phyloP scores from a whole-genome alignment of 2,329 filamentous ascomycete genomes.

The Aspergillus unguis region DNA sequence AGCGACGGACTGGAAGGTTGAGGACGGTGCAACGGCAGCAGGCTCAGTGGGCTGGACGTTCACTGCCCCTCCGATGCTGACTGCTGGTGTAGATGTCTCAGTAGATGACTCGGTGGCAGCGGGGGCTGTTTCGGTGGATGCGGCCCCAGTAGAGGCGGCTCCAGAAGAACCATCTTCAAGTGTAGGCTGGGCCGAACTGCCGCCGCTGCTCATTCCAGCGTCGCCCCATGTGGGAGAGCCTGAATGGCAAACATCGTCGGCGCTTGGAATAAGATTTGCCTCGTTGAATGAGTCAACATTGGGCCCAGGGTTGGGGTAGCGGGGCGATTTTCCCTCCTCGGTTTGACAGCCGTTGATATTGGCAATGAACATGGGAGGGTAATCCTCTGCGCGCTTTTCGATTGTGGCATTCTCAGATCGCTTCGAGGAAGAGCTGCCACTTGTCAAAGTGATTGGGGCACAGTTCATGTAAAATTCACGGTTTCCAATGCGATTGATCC shows the following conservation, averaged over 20 bases:
- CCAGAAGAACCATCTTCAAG: background rate
- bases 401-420: constrained; percentile 33
- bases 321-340: constrained; percentile 53
- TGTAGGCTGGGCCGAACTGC: constrained; percentile 22
- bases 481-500: constrained; percentile 91
- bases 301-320: constrained; percentile 66
- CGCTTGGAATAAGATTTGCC: constrained; percentile 31
- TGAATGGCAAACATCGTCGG: constrained; percentile 27
- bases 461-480: constrained; percentile 99
- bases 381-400: constrained; percentile 52
- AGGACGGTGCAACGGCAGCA: constrained; percentile 14
- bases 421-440: constrained; percentile 48
- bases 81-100: background rate
- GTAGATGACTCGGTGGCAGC: background rate
- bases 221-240: constrained; percentile 32
- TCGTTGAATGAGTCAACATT: constrained; percentile 52
- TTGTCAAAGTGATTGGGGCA: constrained; percentile 64
- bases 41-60: constrained; percentile 15
- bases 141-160: constrained; percentile 17
- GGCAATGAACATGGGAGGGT: constrained; percentile 73
- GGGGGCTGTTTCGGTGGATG: constrained; percentile 10
- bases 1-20: background rate
- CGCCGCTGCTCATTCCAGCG: constrained; percentile 23
- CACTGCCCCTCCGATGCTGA: constrained; percentile 1
- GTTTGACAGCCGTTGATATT: constrained; percentile 65